Percentiles rank a stretch among this genome's conserved stretches.
These are phyloP conservation scores for Jatropha curcas DNA, from an alignment of 345 rosid species.

Conservation along the genomic window DNA sequence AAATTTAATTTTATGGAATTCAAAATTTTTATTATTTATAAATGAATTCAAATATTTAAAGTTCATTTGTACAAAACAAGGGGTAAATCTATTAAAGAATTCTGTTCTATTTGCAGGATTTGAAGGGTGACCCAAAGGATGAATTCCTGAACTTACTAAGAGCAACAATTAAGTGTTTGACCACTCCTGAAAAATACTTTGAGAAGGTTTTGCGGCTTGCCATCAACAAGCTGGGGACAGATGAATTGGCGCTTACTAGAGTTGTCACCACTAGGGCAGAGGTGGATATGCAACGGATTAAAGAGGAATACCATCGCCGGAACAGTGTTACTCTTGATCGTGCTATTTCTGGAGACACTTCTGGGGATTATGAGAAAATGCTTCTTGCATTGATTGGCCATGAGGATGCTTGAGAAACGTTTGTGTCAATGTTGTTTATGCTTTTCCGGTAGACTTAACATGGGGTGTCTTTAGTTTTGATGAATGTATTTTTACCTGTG, in stretches of 20 bases:
- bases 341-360: slow-evolving; percentile 67
- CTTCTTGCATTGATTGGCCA: slow-evolving; percentile 73
- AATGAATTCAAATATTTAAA: no score
- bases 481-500: not conserved
- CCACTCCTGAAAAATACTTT: slow-evolving; percentile 81
- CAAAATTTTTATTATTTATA: no score
- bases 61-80: no score
- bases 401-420: slow-evolving; percentile 45
- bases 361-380: slow-evolving; percentile 79
- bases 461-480: slow-evolving; percentile 1
- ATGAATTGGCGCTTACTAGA: slow-evolving; percentile 80
- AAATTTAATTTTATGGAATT: no score
- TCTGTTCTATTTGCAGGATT: slow-evolving; percentile 44
- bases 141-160: slow-evolving; percentile 71
- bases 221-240: slow-evolving; percentile 79
- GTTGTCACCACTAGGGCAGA: slow-evolving; percentile 80
- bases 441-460: not conserved
- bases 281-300: slow-evolving; percentile 75
- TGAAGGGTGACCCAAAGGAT: slow-evolving; percentile 65
- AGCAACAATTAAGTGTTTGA: slow-evolving; percentile 74
- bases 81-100: slow-evolving; percentile 10
- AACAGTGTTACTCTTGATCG: slow-evolving; percentile 73
- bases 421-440: slow-evolving; percentile 7
- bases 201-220: slow-evolving; percentile 72
- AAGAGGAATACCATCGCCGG: slow-evolving; percentile 74